Percentiles rank a stretch among this genome's conserved stretches.
These are phyloP conservation scores for Colletotrichum brevisporum DNA, from an alignment of 2,329 filamentous ascomycete species.

Conservation along the genomic window DNA sequence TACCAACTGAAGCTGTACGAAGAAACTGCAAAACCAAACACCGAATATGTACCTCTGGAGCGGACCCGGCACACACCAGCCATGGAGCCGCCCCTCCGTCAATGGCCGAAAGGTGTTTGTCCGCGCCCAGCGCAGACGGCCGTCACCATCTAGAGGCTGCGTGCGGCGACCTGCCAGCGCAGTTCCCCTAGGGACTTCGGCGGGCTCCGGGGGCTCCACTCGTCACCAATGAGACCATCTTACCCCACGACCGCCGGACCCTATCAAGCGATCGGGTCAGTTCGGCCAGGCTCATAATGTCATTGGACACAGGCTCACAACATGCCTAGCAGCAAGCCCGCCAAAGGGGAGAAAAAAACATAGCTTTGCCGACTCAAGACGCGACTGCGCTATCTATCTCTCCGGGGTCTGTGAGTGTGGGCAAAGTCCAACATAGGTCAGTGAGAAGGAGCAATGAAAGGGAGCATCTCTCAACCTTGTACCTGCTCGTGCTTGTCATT, in stretches of 20 bases:
- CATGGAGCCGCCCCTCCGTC: constrained; percentile 3
- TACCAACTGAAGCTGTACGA: neutral
- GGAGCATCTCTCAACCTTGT: constrained; percentile 30
- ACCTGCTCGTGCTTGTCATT: neutral
- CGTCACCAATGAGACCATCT: constrained; percentile 39
- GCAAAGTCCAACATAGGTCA: constrained; percentile 31
- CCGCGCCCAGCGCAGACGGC: constrained; percentile 30
- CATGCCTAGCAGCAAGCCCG: neutral
- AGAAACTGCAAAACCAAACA: neutral
- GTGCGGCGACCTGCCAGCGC: constrained; percentile 34
- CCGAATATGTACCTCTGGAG: constrained; percentile 1
- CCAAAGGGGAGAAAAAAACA: neutral
- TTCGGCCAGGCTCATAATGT: constrained; percentile 19
- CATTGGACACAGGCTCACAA: constrained; percentile 17
- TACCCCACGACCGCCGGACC: constrained; percentile 37
- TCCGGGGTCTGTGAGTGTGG: constrained; percentile 18
- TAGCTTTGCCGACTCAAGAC: constrained; percentile 32
- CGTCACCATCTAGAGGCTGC: constrained; percentile 32
- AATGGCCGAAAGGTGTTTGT: constrained; percentile 21
- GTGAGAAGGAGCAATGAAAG: neutral
- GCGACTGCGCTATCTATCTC: constrained; percentile 38
- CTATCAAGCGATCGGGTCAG: constrained; percentile 38
- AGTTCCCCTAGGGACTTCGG: constrained; percentile 45
- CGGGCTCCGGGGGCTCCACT: constrained; percentile 48
- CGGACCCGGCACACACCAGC: neutral